Percentiles rank a stretch among this genome's conserved stretches.
phyloP scores from a whole-genome alignment of 148 eudicot species.

The Cornus suecica region DNA sequence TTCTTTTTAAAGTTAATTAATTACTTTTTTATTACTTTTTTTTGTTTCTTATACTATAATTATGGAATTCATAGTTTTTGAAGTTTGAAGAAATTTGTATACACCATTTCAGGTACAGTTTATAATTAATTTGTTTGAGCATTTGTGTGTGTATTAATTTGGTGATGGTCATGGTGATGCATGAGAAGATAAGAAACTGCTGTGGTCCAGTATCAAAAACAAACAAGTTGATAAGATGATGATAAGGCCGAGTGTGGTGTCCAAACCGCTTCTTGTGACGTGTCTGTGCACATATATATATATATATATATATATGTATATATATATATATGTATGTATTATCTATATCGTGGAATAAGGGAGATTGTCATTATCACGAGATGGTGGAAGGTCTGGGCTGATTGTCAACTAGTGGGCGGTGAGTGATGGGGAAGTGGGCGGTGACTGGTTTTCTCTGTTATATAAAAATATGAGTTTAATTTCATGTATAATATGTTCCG shows the following conservation, averaged over 20 bases:
- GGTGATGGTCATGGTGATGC: neutral
- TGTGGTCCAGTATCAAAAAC: neutral
- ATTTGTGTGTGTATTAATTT: too few species aligned
- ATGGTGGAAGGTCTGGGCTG: conserved; percentile 19
- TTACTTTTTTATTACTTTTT: too few species aligned
- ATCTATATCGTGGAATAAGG: neutral
- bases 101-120: too few species aligned
- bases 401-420: conserved; percentile 19
- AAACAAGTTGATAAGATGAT: neutral
- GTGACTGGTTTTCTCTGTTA: neutral
- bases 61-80: too few species aligned
- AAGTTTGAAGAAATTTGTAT: too few species aligned
- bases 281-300: neutral
- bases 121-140: too few species aligned
- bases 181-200: neutral
- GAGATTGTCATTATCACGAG: conserved; percentile 7
- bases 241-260: conserved; percentile 14
- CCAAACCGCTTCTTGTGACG: neutral
- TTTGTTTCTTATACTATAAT: too few species aligned
- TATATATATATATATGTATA: too few species aligned
- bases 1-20: too few species aligned
- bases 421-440: conserved; percentile 20
- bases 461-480: neutral
- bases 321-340: too few species aligned
- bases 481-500: neutral